These are phyloP conservation scores for Botrytis galanthina DNA, from an alignment of 2,329 filamentous ascomycete species.

Conservation along the genomic window DNA sequence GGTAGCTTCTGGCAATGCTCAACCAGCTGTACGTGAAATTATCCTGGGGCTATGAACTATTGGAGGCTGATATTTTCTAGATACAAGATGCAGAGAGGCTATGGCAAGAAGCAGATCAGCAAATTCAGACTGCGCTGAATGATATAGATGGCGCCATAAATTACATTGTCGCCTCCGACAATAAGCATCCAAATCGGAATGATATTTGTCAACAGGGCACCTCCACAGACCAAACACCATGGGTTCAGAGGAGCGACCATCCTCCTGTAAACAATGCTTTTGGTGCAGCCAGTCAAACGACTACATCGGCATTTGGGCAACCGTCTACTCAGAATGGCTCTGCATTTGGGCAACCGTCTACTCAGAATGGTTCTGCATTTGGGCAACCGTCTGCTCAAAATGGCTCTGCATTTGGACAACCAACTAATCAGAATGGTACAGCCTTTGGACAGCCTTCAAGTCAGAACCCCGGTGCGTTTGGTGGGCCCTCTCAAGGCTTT, in stretches of 20 bases:
- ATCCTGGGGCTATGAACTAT: not conserved
- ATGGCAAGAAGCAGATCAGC: conserved; percentile 62
- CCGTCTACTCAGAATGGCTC: conserved; percentile 15
- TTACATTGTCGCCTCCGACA: conserved; percentile 63
- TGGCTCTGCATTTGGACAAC: conserved; percentile 20
- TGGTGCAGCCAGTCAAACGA: conserved; percentile 22
- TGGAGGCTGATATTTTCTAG: conserved; percentile 41
- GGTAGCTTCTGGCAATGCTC: conserved; percentile 57
- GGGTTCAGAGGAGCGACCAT: conserved; percentile 32
- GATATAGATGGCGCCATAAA: conserved; percentile 71
- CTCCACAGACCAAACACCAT: conserved; percentile 30
- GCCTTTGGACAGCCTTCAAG: conserved; percentile 42
- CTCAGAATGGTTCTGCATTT: conserved; percentile 18
- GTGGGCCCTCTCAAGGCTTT: conserved; percentile 18
- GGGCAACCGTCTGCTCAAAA: conserved; percentile 34
- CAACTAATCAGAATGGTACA: conserved; percentile 28
- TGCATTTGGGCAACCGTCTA: conserved; percentile 41
- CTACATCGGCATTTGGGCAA: conserved; percentile 41
- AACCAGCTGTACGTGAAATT: conserved; percentile 42
- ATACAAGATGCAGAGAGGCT: conserved; percentile 59
- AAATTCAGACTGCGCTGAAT: conserved; percentile 68
- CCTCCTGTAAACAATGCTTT: conserved; percentile 32
- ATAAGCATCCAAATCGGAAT: conserved; percentile 72
- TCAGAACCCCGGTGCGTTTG: conserved; percentile 36
- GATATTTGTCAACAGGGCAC: conserved; percentile 54